Conservation (phyloP, 2,329 filamentous ascomycete species). For the Alternaria burnsii region DNA sequence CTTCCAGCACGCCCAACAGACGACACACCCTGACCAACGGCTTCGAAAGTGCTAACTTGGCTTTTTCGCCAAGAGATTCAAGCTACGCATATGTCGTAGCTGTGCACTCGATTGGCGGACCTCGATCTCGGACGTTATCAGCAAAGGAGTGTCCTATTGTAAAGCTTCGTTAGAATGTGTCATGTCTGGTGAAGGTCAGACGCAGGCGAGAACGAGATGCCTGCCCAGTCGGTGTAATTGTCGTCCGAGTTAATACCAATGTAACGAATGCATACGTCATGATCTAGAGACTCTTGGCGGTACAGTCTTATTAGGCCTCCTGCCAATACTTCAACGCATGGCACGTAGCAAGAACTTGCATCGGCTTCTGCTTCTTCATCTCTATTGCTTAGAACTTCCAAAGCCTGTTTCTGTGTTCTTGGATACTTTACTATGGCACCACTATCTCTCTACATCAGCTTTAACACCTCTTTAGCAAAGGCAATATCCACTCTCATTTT, state of each 20-base stretch:
- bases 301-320: background rate
- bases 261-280: background rate
- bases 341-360: background rate
- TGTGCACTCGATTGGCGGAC: background rate
- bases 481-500: slow-evolving; percentile 14
- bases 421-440: background rate
- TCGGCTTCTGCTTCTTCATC: background rate
- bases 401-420: too few relatives aligned
- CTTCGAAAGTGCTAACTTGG: background rate
- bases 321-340: background rate
- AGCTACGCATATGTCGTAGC: background rate
- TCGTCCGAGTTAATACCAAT: background rate
- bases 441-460: slow-evolving; percentile 8
- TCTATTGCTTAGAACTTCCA: background rate
- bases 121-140: background rate
- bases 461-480: slow-evolving; percentile 17
- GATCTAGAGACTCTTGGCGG: background rate
- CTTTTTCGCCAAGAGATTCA: background rate
- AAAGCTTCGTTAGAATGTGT: background rate
- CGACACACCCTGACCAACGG: background rate
- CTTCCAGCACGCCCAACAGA: background rate
- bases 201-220: background rate
- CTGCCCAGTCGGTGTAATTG: background rate
- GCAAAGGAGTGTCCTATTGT: background rate
- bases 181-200: background rate